Conservation (phyloP, 1,139 yeast species). For the Geotrichum cucujoidarum region DNA sequence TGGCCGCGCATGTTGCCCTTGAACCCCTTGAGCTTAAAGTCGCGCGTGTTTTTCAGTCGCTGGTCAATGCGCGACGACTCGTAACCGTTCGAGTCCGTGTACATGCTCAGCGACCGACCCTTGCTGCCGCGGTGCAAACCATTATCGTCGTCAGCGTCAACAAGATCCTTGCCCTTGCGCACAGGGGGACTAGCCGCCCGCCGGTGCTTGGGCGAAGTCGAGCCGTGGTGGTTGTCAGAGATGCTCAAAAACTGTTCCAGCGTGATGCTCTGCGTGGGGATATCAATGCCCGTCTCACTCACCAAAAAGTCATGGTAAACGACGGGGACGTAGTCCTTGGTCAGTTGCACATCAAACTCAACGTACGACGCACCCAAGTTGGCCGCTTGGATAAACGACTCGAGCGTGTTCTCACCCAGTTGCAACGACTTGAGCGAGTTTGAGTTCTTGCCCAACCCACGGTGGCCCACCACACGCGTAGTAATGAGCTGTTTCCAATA, state of each 20-base stretch:
- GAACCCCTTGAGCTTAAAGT: slow-evolving; percentile 80
- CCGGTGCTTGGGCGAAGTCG: not conserved
- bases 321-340: slow-evolving; percentile 90
- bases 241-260: slow-evolving; percentile 76
- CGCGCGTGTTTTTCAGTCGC: slow-evolving; percentile 80
- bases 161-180: not conserved
- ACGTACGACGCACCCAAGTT: slow-evolving; percentile 73
- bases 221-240: slow-evolving; percentile 22
- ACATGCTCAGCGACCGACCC: slow-evolving; percentile 29
- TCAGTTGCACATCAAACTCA: slow-evolving; percentile 93
- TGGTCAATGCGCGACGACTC: slow-evolving; percentile 42
- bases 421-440: slow-evolving; percentile 72
- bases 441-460: slow-evolving; percentile 88
- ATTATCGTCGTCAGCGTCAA: slow-evolving; percentile 1
- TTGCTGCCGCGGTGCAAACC: slow-evolving; percentile 11
- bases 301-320: slow-evolving; percentile 93
- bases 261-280: slow-evolving; percentile 91
- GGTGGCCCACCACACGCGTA: slow-evolving; percentile 91
- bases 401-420: slow-evolving; percentile 92
- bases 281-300: slow-evolving; percentile 93
- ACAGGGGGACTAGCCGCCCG: not conserved
- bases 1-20: slow-evolving; percentile 90
- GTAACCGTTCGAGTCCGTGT: slow-evolving; percentile 23
- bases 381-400: slow-evolving; percentile 94
- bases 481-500: slow-evolving; percentile 90